Percentiles rank a stretch among this genome's conserved stretches.
Evolutionary conservation across 139 green algal genomes (phyloP).

Genomic region (Penium margaritaceum): DNA sequence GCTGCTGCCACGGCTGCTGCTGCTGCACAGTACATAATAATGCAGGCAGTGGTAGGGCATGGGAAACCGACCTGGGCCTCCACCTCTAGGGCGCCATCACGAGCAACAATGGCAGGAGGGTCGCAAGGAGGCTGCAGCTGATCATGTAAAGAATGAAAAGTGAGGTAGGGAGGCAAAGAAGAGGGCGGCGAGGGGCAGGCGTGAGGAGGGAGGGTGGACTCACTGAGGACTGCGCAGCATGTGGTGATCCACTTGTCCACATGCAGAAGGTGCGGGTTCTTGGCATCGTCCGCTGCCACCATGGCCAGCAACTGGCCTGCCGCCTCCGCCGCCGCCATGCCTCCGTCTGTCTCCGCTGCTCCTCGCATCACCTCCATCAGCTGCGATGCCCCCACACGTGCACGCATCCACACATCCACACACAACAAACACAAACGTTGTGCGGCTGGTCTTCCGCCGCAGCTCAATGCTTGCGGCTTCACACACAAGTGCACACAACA

Average conservation of each 20-base stretch:
- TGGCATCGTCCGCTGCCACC: not conserved
- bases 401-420: no score
- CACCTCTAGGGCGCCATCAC: no score
- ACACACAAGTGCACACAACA: not conserved
- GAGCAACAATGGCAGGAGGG: no score
- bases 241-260: conserved; percentile 3
- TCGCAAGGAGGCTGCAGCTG: no score
- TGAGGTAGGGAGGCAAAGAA: no score
- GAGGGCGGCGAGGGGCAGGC: no score
- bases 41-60: no score
- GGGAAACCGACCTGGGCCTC: not conserved
- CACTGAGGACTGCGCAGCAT: not conserved
- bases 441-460: not conserved
- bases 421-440: not conserved
- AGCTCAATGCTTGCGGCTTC: no score
- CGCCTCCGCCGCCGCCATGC: not conserved
- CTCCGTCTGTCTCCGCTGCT: not conserved
- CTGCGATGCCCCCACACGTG: no score
- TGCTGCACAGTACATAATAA: no score
- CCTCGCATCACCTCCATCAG: not conserved
- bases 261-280: not conserved
- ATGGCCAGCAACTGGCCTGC: conserved; percentile 7
- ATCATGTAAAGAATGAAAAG: no score
- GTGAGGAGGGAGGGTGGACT: no score
- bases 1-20: not conserved